These are phyloP conservation scores for Apiospora aurea DNA, from an alignment of 2,329 filamentous ascomycete genomes.

Conservation along the genomic window DNA sequence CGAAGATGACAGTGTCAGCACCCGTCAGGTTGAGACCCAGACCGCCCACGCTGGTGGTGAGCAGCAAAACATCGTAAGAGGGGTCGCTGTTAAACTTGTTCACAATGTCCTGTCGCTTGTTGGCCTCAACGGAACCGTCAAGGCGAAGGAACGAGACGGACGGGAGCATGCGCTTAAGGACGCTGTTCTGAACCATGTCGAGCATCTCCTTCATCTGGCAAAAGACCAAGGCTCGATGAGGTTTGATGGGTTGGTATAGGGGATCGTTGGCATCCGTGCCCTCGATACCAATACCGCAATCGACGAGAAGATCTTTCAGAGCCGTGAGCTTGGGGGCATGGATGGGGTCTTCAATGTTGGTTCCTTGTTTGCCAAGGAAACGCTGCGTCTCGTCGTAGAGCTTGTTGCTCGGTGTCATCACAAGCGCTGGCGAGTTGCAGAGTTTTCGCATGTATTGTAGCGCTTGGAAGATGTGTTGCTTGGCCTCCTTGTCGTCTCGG, in stretches of 20 bases:
- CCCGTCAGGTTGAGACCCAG: constrained; percentile 94
- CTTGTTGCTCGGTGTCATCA: constrained; percentile 92
- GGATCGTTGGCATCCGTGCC: constrained; percentile 65
- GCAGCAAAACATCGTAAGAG: constrained; percentile 89
- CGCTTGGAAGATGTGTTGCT: constrained; percentile 99
- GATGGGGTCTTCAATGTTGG: constrained; percentile 80
- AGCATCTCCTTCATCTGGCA: constrained; percentile 99
- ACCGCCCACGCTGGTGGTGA: constrained; percentile 95
- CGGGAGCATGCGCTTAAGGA: constrained; percentile 89
- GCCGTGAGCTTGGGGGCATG: constrained; percentile 95
- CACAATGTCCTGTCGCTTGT: constrained; percentile 94
- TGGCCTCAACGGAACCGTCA: constrained; percentile 91
- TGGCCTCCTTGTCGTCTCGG: constrained; percentile 87
- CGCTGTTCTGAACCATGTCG: constrained; percentile 96
- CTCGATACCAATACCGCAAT: constrained; percentile 92
- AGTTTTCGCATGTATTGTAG: constrained; percentile 99
- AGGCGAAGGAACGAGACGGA: constrained; percentile 93
- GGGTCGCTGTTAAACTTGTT: constrained; percentile 99
- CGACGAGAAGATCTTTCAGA: constrained; percentile 90
- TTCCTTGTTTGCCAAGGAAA: constrained; percentile 79
- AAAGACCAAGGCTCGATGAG: constrained; percentile 94
- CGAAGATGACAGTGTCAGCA: constrained; percentile 98
- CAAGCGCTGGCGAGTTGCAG: constrained; percentile 95
- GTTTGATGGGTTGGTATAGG: constrained; percentile 84
- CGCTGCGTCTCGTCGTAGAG: constrained; percentile 88